phyloP scores from a whole-genome alignment of 2,329 filamentous ascomycete genomes.

The Sclerotinia trifoliorum region DNA sequence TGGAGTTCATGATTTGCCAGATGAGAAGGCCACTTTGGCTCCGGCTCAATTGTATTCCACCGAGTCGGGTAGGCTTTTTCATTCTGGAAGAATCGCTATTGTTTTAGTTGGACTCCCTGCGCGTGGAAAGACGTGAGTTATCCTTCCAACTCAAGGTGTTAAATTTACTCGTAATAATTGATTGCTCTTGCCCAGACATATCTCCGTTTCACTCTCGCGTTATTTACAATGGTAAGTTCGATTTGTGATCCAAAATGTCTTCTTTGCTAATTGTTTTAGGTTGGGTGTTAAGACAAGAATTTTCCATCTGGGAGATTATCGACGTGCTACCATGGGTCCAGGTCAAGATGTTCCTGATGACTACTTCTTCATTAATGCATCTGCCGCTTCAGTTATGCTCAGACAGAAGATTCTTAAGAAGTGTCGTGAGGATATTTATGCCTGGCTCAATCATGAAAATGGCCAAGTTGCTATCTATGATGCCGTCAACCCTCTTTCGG shows the following conservation, averaged over 20 bases:
- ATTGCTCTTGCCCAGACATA: slow-evolving; percentile 59
- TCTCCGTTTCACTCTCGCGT: slow-evolving; percentile 89
- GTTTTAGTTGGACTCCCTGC: slow-evolving; percentile 95
- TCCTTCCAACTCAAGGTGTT: not conserved
- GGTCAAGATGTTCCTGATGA: slow-evolving; percentile 87
- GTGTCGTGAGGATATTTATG: slow-evolving; percentile 94
- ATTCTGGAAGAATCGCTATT: slow-evolving; percentile 95
- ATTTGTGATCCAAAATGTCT: not conserved
- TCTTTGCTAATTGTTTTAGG: slow-evolving; percentile 47
- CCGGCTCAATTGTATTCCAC: slow-evolving; percentile 98
- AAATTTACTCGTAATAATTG: not conserved
- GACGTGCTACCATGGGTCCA: slow-evolving; percentile 82
- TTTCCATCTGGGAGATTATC: slow-evolving; percentile 96
- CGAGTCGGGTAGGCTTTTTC: slow-evolving; percentile 93
- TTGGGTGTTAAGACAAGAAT: slow-evolving; percentile 97
- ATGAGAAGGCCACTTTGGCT: slow-evolving; percentile 69
- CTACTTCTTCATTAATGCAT: slow-evolving; percentile 96
- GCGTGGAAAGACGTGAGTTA: slow-evolving; percentile 82
- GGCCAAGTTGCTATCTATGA: slow-evolving; percentile 98
- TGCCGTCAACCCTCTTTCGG: slow-evolving; percentile 88
- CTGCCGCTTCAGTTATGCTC: slow-evolving; percentile 85
- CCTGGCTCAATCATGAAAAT: slow-evolving; percentile 94
- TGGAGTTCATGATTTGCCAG: slow-evolving; percentile 89
- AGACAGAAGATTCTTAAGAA: slow-evolving; percentile 97
- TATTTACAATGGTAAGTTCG: slow-evolving; percentile 80